Evolutionary conservation across 345 rosid species (phyloP).

Genomic region (Brassica incana): DNA sequence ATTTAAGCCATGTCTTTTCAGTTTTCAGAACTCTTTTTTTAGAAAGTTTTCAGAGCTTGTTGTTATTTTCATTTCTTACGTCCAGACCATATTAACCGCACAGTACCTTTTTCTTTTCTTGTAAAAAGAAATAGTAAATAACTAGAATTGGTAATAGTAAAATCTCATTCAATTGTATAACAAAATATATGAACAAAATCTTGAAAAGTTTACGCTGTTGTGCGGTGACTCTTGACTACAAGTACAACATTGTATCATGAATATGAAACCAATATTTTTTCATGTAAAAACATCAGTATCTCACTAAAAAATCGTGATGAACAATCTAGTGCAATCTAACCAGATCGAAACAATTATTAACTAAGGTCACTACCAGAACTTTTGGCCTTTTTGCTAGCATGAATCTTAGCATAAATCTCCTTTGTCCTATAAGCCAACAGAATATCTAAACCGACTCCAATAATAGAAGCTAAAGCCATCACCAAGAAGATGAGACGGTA

Average conservation of each 20-base stretch:
- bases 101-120: not conserved
- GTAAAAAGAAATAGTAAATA: not conserved
- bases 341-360: conserved; percentile 8
- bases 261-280: not conserved
- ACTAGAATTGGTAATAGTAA: not conserved
- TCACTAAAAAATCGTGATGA: not conserved
- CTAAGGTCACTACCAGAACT: conserved; percentile 33
- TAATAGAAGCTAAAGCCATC: conserved; percentile 64
- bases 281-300: not conserved
- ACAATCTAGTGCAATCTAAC: not conserved
- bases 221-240: not conserved
- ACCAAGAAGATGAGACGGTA: conserved; percentile 70
- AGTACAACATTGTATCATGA: not conserved
- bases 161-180: not conserved
- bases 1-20: not conserved
- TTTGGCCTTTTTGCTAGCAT: conserved; percentile 50
- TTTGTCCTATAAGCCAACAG: conserved; percentile 61
- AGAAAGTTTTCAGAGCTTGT: not conserved
- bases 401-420: conserved; percentile 58
- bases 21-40: not conserved
- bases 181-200: not conserved
- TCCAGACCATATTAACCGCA: not conserved
- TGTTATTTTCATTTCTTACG: not conserved
- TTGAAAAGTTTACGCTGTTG: not conserved
- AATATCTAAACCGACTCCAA: conserved; percentile 76